phyloP scores from a whole-genome alignment of 2,329 filamentous ascomycete species.

The Trichoderma sp. region DNA sequence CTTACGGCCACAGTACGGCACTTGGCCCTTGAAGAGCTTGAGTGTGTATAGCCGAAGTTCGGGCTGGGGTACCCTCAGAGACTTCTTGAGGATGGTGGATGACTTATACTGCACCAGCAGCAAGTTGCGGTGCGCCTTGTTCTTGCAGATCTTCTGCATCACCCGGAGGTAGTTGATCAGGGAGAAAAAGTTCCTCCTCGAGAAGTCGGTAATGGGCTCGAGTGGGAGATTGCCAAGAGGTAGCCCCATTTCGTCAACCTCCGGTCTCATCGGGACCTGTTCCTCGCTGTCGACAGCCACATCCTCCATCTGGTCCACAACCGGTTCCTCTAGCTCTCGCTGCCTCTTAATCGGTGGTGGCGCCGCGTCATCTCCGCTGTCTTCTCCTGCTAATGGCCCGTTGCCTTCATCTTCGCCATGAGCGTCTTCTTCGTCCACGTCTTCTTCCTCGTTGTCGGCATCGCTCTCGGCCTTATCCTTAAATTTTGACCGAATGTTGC shows the following conservation, averaged over 20 bases:
- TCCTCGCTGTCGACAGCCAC: conserved; percentile 28
- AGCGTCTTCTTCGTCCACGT: conserved; percentile 25
- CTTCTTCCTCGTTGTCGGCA: conserved; percentile 29
- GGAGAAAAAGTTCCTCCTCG: conserved; percentile 92
- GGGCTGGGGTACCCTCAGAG: conserved; percentile 85
- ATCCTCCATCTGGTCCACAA: conserved; percentile 30
- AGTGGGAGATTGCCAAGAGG: conserved; percentile 69
- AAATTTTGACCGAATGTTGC: conserved; percentile 65
- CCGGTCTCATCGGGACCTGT: conserved; percentile 47
- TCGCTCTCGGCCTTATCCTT: conserved; percentile 39
- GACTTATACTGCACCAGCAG: conserved; percentile 95
- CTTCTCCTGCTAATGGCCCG: conserved; percentile 40
- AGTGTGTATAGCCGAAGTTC: conserved; percentile 89
- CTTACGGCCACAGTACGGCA: conserved; percentile 96
- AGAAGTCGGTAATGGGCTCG: conserved; percentile 84
- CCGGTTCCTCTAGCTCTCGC: conserved; percentile 46
- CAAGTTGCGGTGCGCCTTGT: conserved; percentile 92
- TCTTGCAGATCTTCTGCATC: conserved; percentile 96
- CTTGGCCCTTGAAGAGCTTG: conserved; percentile 98
- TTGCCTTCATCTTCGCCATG: conserved; percentile 35
- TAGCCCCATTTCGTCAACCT: conserved; percentile 86
- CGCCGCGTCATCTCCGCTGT: conserved; percentile 74
- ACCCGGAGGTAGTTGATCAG: conserved; percentile 93
- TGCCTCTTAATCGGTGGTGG: conserved; percentile 77
- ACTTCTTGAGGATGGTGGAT: conserved; percentile 86